These are phyloP conservation scores for Dictyostelium gargantuum DNA, from an alignment of 208 protist species.

Conservation along the genomic window DNA sequence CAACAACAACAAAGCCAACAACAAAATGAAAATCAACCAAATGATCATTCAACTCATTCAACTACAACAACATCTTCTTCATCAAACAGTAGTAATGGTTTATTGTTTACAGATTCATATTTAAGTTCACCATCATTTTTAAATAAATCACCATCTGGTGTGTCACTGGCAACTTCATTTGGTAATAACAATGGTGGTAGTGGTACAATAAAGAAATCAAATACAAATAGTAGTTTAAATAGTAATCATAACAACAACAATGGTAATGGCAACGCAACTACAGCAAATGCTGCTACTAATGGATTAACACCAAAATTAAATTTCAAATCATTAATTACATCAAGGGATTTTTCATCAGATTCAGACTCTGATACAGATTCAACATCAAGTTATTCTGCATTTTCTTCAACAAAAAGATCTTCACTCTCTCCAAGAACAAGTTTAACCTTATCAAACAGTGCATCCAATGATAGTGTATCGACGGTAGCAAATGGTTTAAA, in stretches of 20 bases:
- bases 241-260: background rate
- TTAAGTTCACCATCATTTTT: background rate
- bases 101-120: background rate
- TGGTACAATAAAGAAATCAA: background rate
- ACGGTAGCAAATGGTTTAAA: background rate
- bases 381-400: background rate
- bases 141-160: background rate
- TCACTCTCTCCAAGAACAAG: conserved; percentile 41
- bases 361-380: conserved; percentile 21
- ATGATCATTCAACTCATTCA: background rate
- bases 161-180: background rate
- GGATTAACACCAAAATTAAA: background rate
- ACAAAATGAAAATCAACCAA: background rate
- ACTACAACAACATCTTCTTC: background rate
- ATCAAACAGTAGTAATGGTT: background rate
- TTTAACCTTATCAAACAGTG: conserved; percentile 15
- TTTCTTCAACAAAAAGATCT: background rate
- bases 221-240: background rate
- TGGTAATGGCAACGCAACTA: no score
- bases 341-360: conserved; percentile 40
- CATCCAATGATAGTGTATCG: background rate
- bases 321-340: background rate
- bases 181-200: background rate
- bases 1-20: background rate
- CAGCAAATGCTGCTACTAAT: background rate